phyloP scores from a whole-genome alignment of 257 asterid species.

The Striga asiatica region DNA sequence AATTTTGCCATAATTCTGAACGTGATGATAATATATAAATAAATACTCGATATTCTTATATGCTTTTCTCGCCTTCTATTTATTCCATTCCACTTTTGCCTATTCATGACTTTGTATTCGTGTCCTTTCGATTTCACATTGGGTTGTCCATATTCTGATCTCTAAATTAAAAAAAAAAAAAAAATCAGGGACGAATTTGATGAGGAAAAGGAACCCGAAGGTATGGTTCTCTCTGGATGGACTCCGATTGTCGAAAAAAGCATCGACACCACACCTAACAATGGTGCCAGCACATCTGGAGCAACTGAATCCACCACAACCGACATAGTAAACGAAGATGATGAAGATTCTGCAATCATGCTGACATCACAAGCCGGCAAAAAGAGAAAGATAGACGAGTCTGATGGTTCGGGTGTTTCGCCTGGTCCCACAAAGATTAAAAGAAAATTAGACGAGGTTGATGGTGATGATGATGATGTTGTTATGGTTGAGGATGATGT shows the following conservation, averaged over 20 bases:
- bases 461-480: constrained; percentile 22
- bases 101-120: neutral
- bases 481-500: constrained; percentile 33
- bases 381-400: constrained; percentile 53
- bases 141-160: constrained; percentile 4
- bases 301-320: constrained; percentile 28
- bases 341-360: constrained; percentile 45
- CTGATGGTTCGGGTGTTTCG: constrained; percentile 16
- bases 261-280: constrained; percentile 25
- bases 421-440: constrained; percentile 13
- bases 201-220: constrained; percentile 94
- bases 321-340: constrained; percentile 32
- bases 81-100: neutral
- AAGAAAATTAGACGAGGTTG: constrained; percentile 33
- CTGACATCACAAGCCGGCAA: constrained; percentile 35
- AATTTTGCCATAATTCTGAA: no score
- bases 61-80: neutral
- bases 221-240: constrained; percentile 85
- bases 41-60: no score
- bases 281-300: constrained; percentile 61
- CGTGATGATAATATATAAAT: no score
- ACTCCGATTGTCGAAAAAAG: constrained; percentile 40
- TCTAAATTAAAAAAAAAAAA: neutral
- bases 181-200: constrained; percentile 77
- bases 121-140: neutral